Evolutionary conservation across 2,329 filamentous ascomycete species (phyloP).

Genomic region (Aureobasidium leucospermi): DNA sequence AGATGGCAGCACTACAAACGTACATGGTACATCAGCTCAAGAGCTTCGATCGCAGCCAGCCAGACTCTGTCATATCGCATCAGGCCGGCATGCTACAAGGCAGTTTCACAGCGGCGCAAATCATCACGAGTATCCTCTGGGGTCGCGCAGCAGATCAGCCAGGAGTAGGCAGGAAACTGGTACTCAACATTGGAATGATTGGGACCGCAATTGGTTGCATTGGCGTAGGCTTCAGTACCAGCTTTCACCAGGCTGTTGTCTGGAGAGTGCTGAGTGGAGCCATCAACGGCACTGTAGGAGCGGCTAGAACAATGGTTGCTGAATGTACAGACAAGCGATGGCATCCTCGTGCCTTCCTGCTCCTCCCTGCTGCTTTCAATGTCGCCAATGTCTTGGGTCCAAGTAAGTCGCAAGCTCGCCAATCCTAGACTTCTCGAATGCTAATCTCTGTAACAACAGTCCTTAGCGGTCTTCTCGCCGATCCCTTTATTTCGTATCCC

Average conservation of each 20-base stretch:
- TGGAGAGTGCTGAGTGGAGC: slow-evolving; percentile 35
- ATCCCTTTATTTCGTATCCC: slow-evolving; percentile 51
- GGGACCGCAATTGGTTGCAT: slow-evolving; percentile 33
- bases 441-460: slow-evolving; percentile 31
- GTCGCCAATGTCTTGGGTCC: slow-evolving; percentile 35
- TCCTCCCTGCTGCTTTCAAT: slow-evolving; percentile 35
- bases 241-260: slow-evolving; percentile 33
- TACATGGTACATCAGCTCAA: slow-evolving; percentile 38
- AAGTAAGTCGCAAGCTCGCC: slow-evolving; percentile 16
- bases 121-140: slow-evolving; percentile 36
- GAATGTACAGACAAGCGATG: slow-evolving; percentile 33
- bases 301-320: slow-evolving; percentile 36
- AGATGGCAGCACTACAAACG: slow-evolving; percentile 38
- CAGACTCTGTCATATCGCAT: slow-evolving; percentile 40
- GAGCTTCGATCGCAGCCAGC: slow-evolving; percentile 35
- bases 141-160: slow-evolving; percentile 34
- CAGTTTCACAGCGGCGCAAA: slow-evolving; percentile 36
- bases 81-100: slow-evolving; percentile 36
- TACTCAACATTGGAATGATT: slow-evolving; percentile 33
- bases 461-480: slow-evolving; percentile 56
- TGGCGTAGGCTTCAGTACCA: slow-evolving; percentile 33
- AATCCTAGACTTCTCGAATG: neutral
- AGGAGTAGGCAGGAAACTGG: slow-evolving; percentile 38
- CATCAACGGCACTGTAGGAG: slow-evolving; percentile 36
- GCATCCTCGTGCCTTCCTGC: slow-evolving; percentile 34